These are phyloP conservation scores for Volvox africanus DNA, from an alignment of 139 green algal species.

Conservation along the genomic window DNA sequence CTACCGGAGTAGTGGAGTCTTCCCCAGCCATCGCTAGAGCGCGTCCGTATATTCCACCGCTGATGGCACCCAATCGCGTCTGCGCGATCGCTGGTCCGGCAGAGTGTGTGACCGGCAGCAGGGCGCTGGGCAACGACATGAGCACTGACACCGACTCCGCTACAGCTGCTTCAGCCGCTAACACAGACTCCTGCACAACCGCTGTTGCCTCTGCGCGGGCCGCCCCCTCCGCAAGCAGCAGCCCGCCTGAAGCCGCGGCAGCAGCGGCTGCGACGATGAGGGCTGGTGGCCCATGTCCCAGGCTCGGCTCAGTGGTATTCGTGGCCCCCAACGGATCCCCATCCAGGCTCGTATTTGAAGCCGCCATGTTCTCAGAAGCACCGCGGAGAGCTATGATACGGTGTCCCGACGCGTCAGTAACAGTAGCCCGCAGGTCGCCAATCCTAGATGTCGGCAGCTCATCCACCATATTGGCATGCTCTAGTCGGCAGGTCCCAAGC, in stretches of 20 bases:
- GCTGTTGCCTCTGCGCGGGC: not conserved
- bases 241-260: not conserved
- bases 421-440: too few relatives aligned
- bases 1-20: not conserved
- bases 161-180: not conserved
- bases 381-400: too few relatives aligned
- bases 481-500: not conserved
- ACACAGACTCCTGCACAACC: not conserved
- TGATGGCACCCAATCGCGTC: not conserved
- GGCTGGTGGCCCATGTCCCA: not conserved
- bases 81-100: not conserved
- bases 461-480: too few relatives aligned
- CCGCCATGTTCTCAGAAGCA: too few relatives aligned
- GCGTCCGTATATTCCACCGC: conserved; percentile 2
- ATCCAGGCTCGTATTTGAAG: too few relatives aligned
- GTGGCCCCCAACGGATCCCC: too few relatives aligned
- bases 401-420: too few relatives aligned
- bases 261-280: not conserved
- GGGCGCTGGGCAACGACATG: not conserved
- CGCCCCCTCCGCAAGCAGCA: not conserved
- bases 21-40: not conserved
- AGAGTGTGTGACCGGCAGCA: not conserved
- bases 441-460: too few relatives aligned
- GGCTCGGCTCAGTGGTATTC: too few relatives aligned
- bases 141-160: not conserved